A percentile compares a stretch with the other conserved stretches of the same genome.
Evolutionary conservation across 768 basidiomycete genomes (phyloP).

Genomic region (Trametes maxima): DNA sequence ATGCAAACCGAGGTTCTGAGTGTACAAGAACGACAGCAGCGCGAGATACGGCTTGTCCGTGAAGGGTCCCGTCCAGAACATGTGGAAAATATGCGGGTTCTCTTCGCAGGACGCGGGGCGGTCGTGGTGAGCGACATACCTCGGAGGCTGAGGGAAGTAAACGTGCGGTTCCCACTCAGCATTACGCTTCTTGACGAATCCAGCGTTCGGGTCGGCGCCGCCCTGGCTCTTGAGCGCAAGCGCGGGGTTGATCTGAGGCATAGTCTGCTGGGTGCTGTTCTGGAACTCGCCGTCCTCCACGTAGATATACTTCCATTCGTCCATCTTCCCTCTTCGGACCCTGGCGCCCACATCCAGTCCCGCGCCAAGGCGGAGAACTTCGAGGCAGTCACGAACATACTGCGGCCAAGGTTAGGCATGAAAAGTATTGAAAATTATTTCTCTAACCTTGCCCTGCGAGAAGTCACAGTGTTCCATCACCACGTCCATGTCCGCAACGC

Average conservation of each 20-base stretch:
- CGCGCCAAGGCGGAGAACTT: slow-evolving; percentile 88
- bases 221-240: slow-evolving; percentile 34
- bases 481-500: slow-evolving; percentile 86
- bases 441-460: slow-evolving; percentile 66
- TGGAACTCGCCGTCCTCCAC: slow-evolving; percentile 55
- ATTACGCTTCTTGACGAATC: slow-evolving; percentile 58
- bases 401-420: slow-evolving; percentile 36
- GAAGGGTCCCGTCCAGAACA: slow-evolving; percentile 99
- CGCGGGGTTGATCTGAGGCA: slow-evolving; percentile 32
- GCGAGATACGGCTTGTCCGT: slow-evolving; percentile 99
- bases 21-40: slow-evolving; percentile 91
- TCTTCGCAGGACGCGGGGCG: slow-evolving; percentile 70
- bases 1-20: slow-evolving; percentile 90
- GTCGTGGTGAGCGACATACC: slow-evolving; percentile 59
- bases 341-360: slow-evolving; percentile 83
- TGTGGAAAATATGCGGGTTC: slow-evolving; percentile 90
- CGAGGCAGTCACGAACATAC: slow-evolving; percentile 98
- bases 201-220: slow-evolving; percentile 50
- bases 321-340: slow-evolving; percentile 71
- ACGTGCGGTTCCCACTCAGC: slow-evolving; percentile 65
- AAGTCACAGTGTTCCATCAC: slow-evolving; percentile 96
- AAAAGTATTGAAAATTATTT: slow-evolving; percentile 11
- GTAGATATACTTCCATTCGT: slow-evolving; percentile 90
- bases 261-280: slow-evolving; percentile 40
- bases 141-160: slow-evolving; percentile 49